These are phyloP conservation scores for Nematodospora valgi DNA, from an alignment of 805 yeast genomes.

Conservation along the genomic window DNA sequence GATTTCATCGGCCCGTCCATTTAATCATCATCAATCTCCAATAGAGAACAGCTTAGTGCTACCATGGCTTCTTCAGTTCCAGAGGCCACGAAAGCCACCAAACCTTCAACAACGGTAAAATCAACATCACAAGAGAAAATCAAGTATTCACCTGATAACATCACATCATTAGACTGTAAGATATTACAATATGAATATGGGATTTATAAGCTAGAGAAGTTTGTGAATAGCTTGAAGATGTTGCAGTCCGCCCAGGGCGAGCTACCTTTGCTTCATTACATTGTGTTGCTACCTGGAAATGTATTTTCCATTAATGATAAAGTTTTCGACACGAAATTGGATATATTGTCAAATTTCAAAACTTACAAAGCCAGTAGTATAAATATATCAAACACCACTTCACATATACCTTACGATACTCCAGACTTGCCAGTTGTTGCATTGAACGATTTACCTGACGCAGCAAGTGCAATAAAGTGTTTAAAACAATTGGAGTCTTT, in stretches of 20 bases:
- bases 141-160: conserved; percentile 1
- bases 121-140: too few species aligned
- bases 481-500: conserved; percentile 25
- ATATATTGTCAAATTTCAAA: conserved; percentile 25
- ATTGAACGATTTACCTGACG: conserved; percentile 27
- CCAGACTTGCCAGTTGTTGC: conserved; percentile 31
- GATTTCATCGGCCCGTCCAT: too few species aligned
- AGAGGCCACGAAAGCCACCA: too few species aligned
- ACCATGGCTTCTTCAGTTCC: too few species aligned
- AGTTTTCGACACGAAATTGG: conserved; percentile 26
- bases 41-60: too few species aligned
- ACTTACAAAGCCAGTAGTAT: conserved; percentile 22
- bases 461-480: conserved; percentile 22
- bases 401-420: conserved; percentile 43
- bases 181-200: conserved; percentile 59
- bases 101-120: too few species aligned
- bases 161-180: conserved; percentile 19
- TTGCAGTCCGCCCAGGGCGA: conserved; percentile 17
- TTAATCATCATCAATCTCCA: too few species aligned
- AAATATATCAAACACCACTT: conserved; percentile 22
- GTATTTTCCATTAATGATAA: conserved; percentile 36
- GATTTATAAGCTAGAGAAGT: conserved; percentile 41
- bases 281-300: conserved; percentile 27
- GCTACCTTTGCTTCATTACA: conserved; percentile 33
- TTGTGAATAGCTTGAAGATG: conserved; percentile 28